Base-by-base conservation (phyloP, 805 yeast genomes). In the Metschnikowia koreensis region DNA sequence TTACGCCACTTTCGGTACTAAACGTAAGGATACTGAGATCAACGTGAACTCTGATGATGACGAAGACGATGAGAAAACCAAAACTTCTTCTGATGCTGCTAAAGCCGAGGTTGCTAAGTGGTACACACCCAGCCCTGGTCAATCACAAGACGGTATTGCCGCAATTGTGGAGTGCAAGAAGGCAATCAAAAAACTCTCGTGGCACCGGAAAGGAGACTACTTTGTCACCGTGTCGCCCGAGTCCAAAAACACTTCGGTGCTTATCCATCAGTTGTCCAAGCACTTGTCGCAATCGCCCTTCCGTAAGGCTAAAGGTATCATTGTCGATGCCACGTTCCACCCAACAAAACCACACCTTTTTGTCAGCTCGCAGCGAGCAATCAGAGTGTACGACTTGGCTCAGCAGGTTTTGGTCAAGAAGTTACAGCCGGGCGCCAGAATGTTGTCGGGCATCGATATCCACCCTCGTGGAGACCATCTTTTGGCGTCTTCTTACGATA, bases 121-220 rank as follows among this genome's bases (percentile, higher is more conserved):
- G 97, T 76, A 82, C 56, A 86, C 89, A 56, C 97, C 98, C 41
- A 75, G 75, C 51, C 69, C 80, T 45, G 81, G 81, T 54, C 85
- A 84, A 60, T 74, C 78, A 36, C 67, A 66, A 36, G 74, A 80
- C 47, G 96, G 96, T 50, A 83, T 91, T 38, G 81, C 87, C 15
- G 85, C 89, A 2, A 82, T 88, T 16, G 80, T 94, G 45, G 81
- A 87, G 48, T 75, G 80, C 51, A 80, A 83, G 55, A 80, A 78
- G 62, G 80, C 88, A 0, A 82, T 93, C 55, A 91, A 89, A 70
- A 86, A 84, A 64, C 60, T 94, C 22, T 81, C 96, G 59, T 94
- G 99, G 99, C 99, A 94, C 70, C 81, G 97, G 68, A 87, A 88
- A 65, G 99, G 99, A 63, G 99, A 94, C 74, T 94, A 94, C 67